These are phyloP conservation scores for Chamaecyparis obtusa DNA, from an alignment of 75 land plant species.

Conservation along the genomic window DNA sequence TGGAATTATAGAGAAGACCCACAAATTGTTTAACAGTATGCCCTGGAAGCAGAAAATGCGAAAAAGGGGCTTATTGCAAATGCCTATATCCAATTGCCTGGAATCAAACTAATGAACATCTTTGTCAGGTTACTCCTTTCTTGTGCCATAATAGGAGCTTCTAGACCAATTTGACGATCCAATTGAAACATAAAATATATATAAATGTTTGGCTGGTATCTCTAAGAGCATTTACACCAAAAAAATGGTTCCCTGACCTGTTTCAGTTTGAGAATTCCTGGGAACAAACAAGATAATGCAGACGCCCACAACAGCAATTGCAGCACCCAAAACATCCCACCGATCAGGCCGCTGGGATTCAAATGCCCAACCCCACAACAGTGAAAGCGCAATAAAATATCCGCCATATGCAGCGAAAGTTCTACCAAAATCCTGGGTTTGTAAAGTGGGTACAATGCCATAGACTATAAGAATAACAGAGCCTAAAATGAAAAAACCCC, in stretches of 20 bases:
- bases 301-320: conserved; percentile 32
- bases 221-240: background rate
- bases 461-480: conserved; percentile 25
- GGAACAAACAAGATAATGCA: conserved; percentile 43
- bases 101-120: background rate
- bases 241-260: background rate
- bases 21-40: background rate
- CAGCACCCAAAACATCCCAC: conserved; percentile 42
- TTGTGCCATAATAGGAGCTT: background rate
- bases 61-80: background rate
- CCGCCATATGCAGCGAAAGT: conserved; percentile 52
- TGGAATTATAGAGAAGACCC: background rate
- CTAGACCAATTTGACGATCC: background rate
- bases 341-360: conserved; percentile 36
- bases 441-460: conserved; percentile 48
- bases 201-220: too few relatives aligned
- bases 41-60: background rate
- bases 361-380: conserved; percentile 47
- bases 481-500: conserved; percentile 41
- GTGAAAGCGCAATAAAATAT: conserved; percentile 45
- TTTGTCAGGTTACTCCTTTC: background rate
- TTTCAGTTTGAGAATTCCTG: conserved; percentile 11
- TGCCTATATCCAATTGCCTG: background rate
- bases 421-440: conserved; percentile 37
- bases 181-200: background rate